Evolutionary conservation across 1,284 basidiomycete genomes (phyloP).

Genomic region (Pascua sp.): DNA sequence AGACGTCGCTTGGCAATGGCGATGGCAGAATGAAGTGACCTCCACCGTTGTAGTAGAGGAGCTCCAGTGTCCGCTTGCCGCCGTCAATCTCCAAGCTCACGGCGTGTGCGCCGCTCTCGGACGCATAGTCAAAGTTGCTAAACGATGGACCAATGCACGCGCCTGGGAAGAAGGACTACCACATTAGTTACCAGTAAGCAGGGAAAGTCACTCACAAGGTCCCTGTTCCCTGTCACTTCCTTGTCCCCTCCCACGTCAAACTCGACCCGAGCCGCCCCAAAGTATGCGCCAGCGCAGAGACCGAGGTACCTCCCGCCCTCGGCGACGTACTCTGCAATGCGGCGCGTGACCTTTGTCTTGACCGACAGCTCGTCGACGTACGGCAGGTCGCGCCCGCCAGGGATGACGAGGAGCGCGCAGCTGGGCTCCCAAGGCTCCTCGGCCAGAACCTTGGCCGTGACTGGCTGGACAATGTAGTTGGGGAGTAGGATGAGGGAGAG

Average conservation of each 20-base stretch:
- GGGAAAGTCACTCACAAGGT: constrained; percentile 46
- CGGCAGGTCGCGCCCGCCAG: constrained; percentile 58
- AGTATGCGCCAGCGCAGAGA: constrained; percentile 63
- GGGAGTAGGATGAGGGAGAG: constrained; percentile 64
- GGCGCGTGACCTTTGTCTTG: constrained; percentile 44
- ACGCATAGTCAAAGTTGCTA: constrained; percentile 57
- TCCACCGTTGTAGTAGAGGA: constrained; percentile 59
- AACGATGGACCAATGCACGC: constrained; percentile 57
- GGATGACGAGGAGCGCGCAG: constrained; percentile 75
- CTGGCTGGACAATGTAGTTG: constrained; percentile 71
- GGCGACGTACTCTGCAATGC: constrained; percentile 63
- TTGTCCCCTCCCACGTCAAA: constrained; percentile 55
- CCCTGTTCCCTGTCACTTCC: constrained; percentile 55
- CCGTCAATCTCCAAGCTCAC: constrained; percentile 40
- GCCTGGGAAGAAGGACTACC: constrained; percentile 58
- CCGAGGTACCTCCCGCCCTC: constrained; percentile 67
- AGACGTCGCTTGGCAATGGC: constrained; percentile 28
- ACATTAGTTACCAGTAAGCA: background rate
- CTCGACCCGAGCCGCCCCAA: constrained; percentile 51
- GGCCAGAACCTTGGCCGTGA: constrained; percentile 59
- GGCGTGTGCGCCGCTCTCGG: constrained; percentile 51
- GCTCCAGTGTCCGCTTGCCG: constrained; percentile 30
- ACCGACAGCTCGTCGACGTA: constrained; percentile 54
- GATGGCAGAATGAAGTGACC: constrained; percentile 53
- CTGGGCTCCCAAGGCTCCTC: constrained; percentile 69